Base-by-base conservation (phyloP, 352 stramenopile genomes). In the Phytophthora tentaculata region DNA sequence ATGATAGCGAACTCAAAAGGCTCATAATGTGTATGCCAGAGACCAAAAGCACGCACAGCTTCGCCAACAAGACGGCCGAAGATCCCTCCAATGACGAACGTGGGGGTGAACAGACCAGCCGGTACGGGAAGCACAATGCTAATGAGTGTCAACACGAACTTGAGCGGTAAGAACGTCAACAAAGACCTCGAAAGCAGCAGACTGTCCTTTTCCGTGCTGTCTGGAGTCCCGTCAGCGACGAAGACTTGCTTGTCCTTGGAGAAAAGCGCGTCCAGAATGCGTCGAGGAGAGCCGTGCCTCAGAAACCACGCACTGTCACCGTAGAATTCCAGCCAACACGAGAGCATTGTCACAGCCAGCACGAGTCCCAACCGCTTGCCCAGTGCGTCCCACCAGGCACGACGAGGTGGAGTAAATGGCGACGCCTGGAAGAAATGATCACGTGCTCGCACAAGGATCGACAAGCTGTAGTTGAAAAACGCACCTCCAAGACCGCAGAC, bases 1-100 rank as follows among this genome's bases (percentile, higher is more conserved):
- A 98, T 93, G 58, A 98, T 90, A 17, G 94, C 90, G 64, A 94
- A 98, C 74, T 97, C 91, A 66, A 92, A 97, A n/a, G 90, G 89
- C 61, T 96, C 73, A 60, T 95, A 96, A 59, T 82, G 74, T 8
- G 87, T 92, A 13, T 64, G 55, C 32, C 90, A 64, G 13, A 92
- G 55, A 17, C 82, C 69, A 39, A 88, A 91, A 2, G 82, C 84
- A 39, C 72, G 74, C 63, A 95, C 88, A 7, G 84, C 79, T 71
- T 94, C 88, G 19, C 88, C 88, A 44, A 94, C 67, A 43, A 94
- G 72, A n/a, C 88, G 81, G 9, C 88, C 88, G 65, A 94, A 94
- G 47, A 92, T 93, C 58, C 85, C 88, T 45, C 88, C 88, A 32
- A 94, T 92, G 26, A 94, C 72, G 52, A 95, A 95, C n/a, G 86